Evolutionary conservation across 345 rosid genomes (phyloP).

Genomic region (Eucalyptus tenuipes): DNA sequence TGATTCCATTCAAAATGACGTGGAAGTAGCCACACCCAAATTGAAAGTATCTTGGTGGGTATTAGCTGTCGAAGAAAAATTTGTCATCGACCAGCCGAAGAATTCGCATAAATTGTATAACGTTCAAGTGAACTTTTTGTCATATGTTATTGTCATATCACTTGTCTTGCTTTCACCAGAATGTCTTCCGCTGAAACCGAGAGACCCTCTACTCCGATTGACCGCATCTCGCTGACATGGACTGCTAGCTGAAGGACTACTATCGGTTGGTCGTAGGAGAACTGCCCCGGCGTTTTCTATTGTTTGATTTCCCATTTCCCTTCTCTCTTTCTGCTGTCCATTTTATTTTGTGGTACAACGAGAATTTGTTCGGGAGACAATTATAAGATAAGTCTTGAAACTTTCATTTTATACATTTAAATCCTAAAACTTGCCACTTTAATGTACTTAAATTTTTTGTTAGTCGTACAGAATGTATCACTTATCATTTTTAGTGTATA

Average conservation of each 20-base stretch:
- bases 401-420: not conserved
- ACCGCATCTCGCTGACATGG: not conserved
- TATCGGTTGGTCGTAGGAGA: not conserved
- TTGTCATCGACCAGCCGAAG: not conserved
- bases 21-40: not conserved
- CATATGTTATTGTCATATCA: not conserved
- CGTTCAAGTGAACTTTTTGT: not conserved
- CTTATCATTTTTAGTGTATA: not conserved
- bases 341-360: not conserved
- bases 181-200: not conserved
- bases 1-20: not conserved
- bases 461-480: not conserved
- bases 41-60: not conserved
- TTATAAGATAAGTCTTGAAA: not conserved
- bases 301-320: too few relatives aligned
- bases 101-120: not conserved
- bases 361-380: not conserved
- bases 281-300: not conserved
- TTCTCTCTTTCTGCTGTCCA: not conserved
- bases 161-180: not conserved
- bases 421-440: not conserved
- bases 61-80: not conserved
- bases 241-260: not conserved
- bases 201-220: not conserved
- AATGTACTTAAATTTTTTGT: not conserved